phyloP scores from a whole-genome alignment of 768 basidiomycete genomes.

The Pisolithus orientalis region DNA sequence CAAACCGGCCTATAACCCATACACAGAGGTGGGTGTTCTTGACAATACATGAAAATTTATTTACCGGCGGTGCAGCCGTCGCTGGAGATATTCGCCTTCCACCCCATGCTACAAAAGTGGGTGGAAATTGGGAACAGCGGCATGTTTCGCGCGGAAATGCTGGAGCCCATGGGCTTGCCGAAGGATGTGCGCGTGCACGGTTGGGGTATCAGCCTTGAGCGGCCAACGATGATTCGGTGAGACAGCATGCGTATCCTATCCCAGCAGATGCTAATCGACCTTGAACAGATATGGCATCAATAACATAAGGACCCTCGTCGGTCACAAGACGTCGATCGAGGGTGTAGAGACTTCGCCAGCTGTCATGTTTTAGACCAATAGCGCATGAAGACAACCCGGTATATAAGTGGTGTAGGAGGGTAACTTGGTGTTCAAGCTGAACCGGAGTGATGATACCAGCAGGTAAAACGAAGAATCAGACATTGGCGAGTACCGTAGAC shows the following conservation, averaged over 20 bases:
- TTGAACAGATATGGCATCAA: constrained; percentile 82
- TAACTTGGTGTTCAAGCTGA: too few species aligned
- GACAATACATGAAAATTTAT: constrained; percentile 3
- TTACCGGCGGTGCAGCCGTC: constrained; percentile 56
- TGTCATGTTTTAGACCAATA: constrained; percentile 67
- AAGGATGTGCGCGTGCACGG: constrained; percentile 95
- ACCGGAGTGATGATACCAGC: too few species aligned
- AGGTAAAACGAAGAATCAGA: too few species aligned
- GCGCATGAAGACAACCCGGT: not conserved
- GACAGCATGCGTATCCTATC: constrained; percentile 13
- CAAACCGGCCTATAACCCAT: constrained; percentile 99
- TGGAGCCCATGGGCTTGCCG: constrained; percentile 98
- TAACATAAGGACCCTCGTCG: constrained; percentile 94
- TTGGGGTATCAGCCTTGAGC: constrained; percentile 91
- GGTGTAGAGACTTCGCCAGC: constrained; percentile 84
- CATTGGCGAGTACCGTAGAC: too few species aligned
- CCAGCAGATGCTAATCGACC: constrained; percentile 1
- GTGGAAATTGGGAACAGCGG: constrained; percentile 99
- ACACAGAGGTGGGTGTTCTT: constrained; percentile 68
- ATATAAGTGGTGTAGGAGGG: too few species aligned
- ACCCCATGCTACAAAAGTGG: constrained; percentile 89
- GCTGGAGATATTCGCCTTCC: constrained; percentile 97
- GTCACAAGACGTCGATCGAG: constrained; percentile 93
- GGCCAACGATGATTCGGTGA: constrained; percentile 98
- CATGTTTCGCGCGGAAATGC: constrained; percentile 99